Conservation (phyloP, 768 basidiomycete species). For the Amanita rimosa region DNA sequence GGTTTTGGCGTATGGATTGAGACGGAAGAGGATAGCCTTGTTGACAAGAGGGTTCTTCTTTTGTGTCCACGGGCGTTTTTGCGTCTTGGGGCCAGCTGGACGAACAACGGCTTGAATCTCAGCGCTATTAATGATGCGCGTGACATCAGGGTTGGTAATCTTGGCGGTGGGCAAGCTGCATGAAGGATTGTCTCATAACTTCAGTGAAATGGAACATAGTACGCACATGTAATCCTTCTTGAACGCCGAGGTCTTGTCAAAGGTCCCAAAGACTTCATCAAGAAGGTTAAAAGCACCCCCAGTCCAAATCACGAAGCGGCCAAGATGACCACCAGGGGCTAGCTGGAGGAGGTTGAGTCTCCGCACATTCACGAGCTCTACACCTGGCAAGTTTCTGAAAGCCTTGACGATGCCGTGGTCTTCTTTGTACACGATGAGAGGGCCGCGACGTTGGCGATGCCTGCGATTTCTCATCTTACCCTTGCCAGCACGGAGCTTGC, state of each 20-base stretch:
- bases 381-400: constrained; percentile 98
- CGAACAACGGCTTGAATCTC: constrained; percentile 98
- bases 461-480: constrained; percentile 96
- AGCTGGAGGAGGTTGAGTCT: constrained; percentile 96
- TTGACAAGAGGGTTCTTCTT: constrained; percentile 98
- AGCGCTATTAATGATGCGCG: constrained; percentile 94
- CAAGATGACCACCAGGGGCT: constrained; percentile 98
- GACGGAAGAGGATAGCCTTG: constrained; percentile 89
- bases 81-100: constrained; percentile 70
- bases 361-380: constrained; percentile 92
- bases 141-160: constrained; percentile 94
- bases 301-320: constrained; percentile 99
- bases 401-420: constrained; percentile 97
- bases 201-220: background rate
- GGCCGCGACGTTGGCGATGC: constrained; percentile 94
- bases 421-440: constrained; percentile 93
- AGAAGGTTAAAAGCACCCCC: constrained; percentile 87
- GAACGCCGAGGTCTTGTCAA: constrained; percentile 71
- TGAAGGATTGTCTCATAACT: background rate
- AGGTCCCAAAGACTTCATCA: constrained; percentile 93
- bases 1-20: constrained; percentile 98
- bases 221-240: constrained; percentile 86
- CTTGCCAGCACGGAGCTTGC: constrained; percentile 94
- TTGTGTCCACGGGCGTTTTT: constrained; percentile 96
- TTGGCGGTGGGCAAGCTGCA: constrained; percentile 85